Percentiles rank a stretch among this genome's conserved stretches.
Evolutionary conservation across 1,284 basidiomycete species (phyloP).

Genomic region (Leccinum pachyderme): DNA sequence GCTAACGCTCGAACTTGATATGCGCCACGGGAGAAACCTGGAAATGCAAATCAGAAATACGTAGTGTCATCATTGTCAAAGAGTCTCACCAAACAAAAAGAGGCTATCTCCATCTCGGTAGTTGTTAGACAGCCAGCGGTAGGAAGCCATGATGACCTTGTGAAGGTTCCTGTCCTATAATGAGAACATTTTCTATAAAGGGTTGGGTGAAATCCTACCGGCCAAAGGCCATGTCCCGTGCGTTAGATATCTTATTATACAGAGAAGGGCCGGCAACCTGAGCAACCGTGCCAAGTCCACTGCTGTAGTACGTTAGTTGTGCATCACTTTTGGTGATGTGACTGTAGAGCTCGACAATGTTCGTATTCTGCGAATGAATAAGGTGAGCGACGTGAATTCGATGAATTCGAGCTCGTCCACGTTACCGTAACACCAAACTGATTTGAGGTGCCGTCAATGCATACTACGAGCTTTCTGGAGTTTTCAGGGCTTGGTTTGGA

Average conservation of each 20-base stretch:
- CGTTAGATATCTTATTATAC: conserved; percentile 18
- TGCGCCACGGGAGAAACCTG: conserved; percentile 41
- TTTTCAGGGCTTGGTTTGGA: not conserved
- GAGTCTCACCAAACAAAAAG: conserved; percentile 34
- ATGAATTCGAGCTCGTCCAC: not conserved
- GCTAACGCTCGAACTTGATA: conserved; percentile 39
- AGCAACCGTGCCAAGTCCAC: conserved; percentile 36
- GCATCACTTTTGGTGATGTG: conserved; percentile 29
- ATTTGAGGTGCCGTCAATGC: conserved; percentile 40
- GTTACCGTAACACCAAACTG: conserved; percentile 33
- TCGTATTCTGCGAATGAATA: conserved; percentile 31
- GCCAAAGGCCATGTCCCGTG: conserved; percentile 33
- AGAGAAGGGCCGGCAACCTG: conserved; percentile 16
- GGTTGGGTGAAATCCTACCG: conserved; percentile 16
- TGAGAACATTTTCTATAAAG: not conserved
- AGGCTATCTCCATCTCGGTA: conserved; percentile 35
- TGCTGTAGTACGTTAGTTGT: conserved; percentile 38
- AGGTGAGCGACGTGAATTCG: not conserved
- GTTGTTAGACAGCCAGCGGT: conserved; percentile 37
- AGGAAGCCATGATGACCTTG: conserved; percentile 33
- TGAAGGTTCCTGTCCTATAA: conserved; percentile 31
- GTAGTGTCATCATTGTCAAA: not conserved
- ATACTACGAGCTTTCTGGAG: conserved; percentile 34
- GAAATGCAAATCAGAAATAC: not conserved
- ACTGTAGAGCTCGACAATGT: conserved; percentile 38